Evolutionary conservation across 2,329 filamentous ascomycete species (phyloP), one percentile per base, ranked within the genome.

Genomic region (Clarireedia paspali): DNA sequence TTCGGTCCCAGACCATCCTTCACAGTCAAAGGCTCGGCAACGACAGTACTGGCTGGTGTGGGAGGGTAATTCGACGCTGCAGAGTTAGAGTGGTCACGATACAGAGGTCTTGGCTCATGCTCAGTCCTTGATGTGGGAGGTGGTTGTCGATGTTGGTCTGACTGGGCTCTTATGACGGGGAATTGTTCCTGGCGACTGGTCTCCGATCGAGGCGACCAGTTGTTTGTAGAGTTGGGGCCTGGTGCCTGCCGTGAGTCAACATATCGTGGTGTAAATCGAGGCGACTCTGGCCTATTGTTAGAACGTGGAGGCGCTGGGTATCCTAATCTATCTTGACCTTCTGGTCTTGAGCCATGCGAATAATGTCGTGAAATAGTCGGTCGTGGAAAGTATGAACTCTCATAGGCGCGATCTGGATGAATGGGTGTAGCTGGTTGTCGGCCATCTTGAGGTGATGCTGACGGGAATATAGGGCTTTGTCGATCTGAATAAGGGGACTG

Each of bases 1-100:
- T 85, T 85, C 12, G 83, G 82, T 0, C 83, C 83, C 14, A 85
- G 70, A 1, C 78, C 79, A 66, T 85, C 82, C 68, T 84, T 84
- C 14, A 74, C 67, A 20, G 67, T 67, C 5, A 64, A 44, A 24
- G 64, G 55, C n/a, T 68, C 66, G 17, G 61, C 62, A 14, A 56
- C 52, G 3, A 60, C 58, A 40, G 60, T 64, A 42, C 59, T 63
- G 3, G 59, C 57, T 17, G 66, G 62, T 7, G 66, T 64, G 1
- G 60, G 61, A 20, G 64, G 60, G 36, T 66, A 65, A 20, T 56
- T 64, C 6, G 62, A 57, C 38, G 60, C 62, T 17, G 51, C 55
- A 42, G 60, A 56, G 6, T 58, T 48, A 9, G 50, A 50, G 34
- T 47, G 56, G 30, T 67, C 65, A 24, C 61, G 61, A 46, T 66